Percentiles rank a stretch among this genome's conserved stretches.
These are phyloP conservation scores for Lycium ferocissimum DNA, from an alignment of 257 asterid species.

Conservation along the genomic window DNA sequence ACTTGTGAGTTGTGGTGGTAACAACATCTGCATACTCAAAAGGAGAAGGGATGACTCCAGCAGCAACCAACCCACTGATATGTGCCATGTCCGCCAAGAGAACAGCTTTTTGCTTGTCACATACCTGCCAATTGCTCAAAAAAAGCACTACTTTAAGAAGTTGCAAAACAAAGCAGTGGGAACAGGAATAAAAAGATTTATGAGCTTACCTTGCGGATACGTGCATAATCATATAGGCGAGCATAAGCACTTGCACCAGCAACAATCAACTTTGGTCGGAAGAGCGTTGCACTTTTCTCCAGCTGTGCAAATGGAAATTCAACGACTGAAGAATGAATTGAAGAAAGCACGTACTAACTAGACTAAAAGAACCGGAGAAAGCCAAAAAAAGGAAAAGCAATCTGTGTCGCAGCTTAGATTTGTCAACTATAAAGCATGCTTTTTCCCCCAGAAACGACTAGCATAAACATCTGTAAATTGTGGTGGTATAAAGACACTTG, in stretches of 20 bases:
- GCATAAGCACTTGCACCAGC: constrained; percentile 99
- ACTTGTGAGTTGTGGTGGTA: constrained; percentile 96
- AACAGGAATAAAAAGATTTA: background rate
- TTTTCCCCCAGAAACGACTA: background rate
- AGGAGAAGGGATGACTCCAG: constrained; percentile 98
- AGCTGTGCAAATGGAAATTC: constrained; percentile 52
- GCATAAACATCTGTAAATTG: background rate
- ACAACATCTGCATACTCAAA: constrained; percentile 95
- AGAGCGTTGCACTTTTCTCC: constrained; percentile 92
- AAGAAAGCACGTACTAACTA: background rate
- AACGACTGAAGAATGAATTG: constrained; percentile 8
- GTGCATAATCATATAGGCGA: constrained; percentile 87
- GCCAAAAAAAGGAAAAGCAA: constrained; percentile 5
- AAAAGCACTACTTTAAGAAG: background rate
- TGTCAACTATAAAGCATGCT: background rate
- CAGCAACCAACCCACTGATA: constrained; percentile 97
- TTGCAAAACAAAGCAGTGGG: background rate
- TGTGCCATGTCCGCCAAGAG: constrained; percentile 99
- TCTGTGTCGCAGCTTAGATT: background rate
- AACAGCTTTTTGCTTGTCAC: constrained; percentile 89
- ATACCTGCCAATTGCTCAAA: constrained; percentile 62
- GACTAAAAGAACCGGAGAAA: background rate
- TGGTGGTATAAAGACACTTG: background rate
- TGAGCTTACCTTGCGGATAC: constrained; percentile 76
- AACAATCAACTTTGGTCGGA: constrained; percentile 91